These are phyloP conservation scores for Acorus calamus DNA, from an alignment of 106 monocot genomes.

Conservation along the genomic window DNA sequence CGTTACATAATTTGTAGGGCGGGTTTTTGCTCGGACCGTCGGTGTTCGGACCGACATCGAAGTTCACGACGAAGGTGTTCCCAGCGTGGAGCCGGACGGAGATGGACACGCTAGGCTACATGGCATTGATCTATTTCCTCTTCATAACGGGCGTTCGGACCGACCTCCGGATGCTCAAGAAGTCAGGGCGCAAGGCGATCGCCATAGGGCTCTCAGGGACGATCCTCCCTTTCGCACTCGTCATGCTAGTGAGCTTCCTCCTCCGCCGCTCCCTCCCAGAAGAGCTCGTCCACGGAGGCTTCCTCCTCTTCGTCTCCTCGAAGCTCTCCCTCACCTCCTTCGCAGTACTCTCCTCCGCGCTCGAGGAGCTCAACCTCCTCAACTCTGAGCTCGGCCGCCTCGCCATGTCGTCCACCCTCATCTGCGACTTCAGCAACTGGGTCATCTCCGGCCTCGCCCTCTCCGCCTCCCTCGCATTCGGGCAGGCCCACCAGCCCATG, in stretches of 20 bases:
- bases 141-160: constrained; percentile 41
- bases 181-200: no score
- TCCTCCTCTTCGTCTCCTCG: constrained; percentile 17
- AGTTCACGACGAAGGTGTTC: constrained; percentile 8
- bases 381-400: constrained; percentile 44
- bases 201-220: not conserved
- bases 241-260: not conserved
- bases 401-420: constrained; percentile 34
- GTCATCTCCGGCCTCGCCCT: not conserved
- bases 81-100: constrained; percentile 1
- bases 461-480: not conserved
- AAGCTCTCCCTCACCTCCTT: constrained; percentile 40
- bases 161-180: constrained; percentile 21
- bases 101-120: no score
- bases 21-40: constrained; percentile 36
- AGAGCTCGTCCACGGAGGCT: not conserved
- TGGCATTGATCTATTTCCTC: constrained; percentile 20
- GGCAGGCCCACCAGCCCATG: no score
- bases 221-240: constrained; percentile 11
- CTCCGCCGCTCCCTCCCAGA: not conserved
- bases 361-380: constrained; percentile 42
- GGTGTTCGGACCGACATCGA: constrained; percentile 8
- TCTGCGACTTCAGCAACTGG: constrained; percentile 31
- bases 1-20: constrained; percentile 3
- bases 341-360: constrained; percentile 23